Percentiles rank a stretch among this genome's conserved stretches.
phyloP scores from a whole-genome alignment of 129 eudicot species.

The Artemisia tridentata region DNA sequence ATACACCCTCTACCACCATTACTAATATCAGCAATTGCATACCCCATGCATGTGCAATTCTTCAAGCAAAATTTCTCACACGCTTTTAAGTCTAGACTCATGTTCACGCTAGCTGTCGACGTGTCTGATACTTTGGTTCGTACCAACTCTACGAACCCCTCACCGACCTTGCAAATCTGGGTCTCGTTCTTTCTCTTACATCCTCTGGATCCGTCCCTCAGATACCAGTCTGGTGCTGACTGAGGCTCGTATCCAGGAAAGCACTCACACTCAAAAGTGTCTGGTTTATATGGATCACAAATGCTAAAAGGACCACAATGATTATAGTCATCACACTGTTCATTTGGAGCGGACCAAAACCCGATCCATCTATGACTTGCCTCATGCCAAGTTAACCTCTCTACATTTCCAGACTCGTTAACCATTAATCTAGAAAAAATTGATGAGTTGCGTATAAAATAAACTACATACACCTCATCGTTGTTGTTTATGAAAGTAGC shows the following conservation, averaged over 20 bases:
- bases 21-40: slow-evolving; percentile 32
- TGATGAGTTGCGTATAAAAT: slow-evolving; percentile 26
- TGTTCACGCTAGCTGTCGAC: slow-evolving; percentile 32
- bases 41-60: slow-evolving; percentile 59
- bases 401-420: slow-evolving; percentile 27
- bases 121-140: slow-evolving; percentile 47
- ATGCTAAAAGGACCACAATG: slow-evolving; percentile 42
- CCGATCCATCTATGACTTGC: slow-evolving; percentile 24
- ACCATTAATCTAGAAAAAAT: slow-evolving; percentile 36
- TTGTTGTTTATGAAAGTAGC: slow-evolving; percentile 26
- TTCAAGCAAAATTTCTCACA: slow-evolving; percentile 39
- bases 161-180: slow-evolving; percentile 21
- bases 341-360: slow-evolving; percentile 38
- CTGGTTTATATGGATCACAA: slow-evolving; percentile 25
- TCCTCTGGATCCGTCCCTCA: slow-evolving; percentile 49
- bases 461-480: slow-evolving; percentile 21
- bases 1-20: slow-evolving; percentile 46
- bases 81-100: slow-evolving; percentile 36
- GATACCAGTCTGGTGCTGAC: slow-evolving; percentile 35
- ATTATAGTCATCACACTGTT: slow-evolving; percentile 39
- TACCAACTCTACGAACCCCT: slow-evolving; percentile 42
- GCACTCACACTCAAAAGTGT: slow-evolving; percentile 38
- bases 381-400: slow-evolving; percentile 35
- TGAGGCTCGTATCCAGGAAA: slow-evolving; percentile 47
- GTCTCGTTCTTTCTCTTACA: slow-evolving; percentile 34